A percentile compares a stretch with the other conserved stretches of the same genome.
phyloP scores from a whole-genome alignment of 176 grass and related monocot genomes.

The Aegilops longissima region DNA sequence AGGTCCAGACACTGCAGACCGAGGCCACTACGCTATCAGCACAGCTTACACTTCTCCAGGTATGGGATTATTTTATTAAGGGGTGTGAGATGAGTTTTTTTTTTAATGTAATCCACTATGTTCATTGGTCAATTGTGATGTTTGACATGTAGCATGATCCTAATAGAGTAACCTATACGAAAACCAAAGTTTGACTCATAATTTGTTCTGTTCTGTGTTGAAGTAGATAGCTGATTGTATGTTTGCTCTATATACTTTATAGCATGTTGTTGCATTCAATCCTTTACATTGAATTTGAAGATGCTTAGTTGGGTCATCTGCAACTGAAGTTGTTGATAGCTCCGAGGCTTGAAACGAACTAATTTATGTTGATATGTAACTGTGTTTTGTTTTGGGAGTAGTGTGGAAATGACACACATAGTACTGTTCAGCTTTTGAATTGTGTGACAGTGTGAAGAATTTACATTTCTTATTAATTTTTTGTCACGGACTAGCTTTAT shows the following conservation, averaged over 20 bases:
- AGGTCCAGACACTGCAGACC: slow-evolving; percentile 95
- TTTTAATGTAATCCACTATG: slow-evolving; percentile 5
- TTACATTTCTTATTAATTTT: neutral
- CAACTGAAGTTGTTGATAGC: neutral
- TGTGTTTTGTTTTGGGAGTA: neutral
- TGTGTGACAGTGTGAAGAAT: neutral
- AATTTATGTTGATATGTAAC: neutral
- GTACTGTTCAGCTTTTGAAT: neutral
- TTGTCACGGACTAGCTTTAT: neutral
- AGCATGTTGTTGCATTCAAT: neutral
- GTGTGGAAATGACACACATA: neutral
- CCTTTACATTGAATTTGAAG: neutral
- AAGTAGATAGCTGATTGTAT: neutral
- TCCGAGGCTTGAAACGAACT: neutral
- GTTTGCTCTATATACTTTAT: neutral
- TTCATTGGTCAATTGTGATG: neutral
- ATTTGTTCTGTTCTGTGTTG: neutral
- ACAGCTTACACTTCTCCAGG: slow-evolving; percentile 92
- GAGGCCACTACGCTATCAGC: slow-evolving; percentile 95
- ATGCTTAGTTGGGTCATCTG: neutral
- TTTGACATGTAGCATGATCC: slow-evolving; percentile 5
- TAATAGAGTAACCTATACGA: neutral
- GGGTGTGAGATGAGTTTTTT: neutral
- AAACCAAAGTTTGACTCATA: slow-evolving; percentile 10
- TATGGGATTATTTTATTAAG: slow-evolving; percentile 19